Evolutionary conservation across 345 rosid genomes (phyloP).

Genomic region (Zanthoxylum bungeanum): DNA sequence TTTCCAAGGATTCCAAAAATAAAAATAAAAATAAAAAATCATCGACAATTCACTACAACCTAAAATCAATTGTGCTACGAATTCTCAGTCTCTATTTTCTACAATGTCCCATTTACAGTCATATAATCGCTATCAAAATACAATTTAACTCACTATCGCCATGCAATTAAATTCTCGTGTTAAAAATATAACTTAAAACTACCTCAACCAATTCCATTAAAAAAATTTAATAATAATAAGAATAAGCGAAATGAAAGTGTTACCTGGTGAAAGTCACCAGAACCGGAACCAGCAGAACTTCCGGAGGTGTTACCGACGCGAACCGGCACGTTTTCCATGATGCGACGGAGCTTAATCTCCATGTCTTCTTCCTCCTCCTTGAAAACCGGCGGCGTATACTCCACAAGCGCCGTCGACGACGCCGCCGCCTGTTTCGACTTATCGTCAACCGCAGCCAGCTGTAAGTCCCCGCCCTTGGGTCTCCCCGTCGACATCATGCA

Average conservation of each 20-base stretch:
- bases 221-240: not conserved
- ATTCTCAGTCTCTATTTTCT: not conserved
- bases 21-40: too few relatives aligned
- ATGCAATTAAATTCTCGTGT: not conserved
- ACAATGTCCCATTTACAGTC: not conserved
- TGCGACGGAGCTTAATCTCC: conserved; percentile 87
- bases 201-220: not conserved
- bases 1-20: too few relatives aligned
- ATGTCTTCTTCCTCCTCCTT: conserved; percentile 89
- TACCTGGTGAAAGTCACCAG: conserved; percentile 98
- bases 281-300: conserved; percentile 97
- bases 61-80: not conserved
- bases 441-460: conserved; percentile 47
- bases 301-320: conserved; percentile 94
- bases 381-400: conserved; percentile 66
- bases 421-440: conserved; percentile 26
- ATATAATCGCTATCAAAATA: not conserved
- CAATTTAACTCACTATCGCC: not conserved
- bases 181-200: too few relatives aligned
- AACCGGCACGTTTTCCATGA: conserved; percentile 91
- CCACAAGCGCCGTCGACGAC: conserved; percentile 64
- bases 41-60: not conserved
- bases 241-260: not conserved
- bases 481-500: conserved; percentile 53
- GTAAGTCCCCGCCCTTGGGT: conserved; percentile 46